Percentiles rank a stretch among this genome's conserved stretches.
phyloP scores from a whole-genome alignment of 306 rosid genomes.

The Prunus armeniaca region DNA sequence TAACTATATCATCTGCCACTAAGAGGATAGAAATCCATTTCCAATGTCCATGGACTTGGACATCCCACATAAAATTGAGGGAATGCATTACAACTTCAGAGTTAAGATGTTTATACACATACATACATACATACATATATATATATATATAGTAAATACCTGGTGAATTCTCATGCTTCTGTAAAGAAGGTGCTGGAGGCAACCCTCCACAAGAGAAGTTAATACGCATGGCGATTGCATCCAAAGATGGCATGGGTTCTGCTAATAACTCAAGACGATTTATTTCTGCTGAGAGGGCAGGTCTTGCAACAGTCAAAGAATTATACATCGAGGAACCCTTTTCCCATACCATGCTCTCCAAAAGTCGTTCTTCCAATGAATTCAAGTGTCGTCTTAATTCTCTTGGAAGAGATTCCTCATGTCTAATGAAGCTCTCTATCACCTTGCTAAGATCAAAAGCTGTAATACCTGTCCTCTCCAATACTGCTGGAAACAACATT shows the following conservation, averaged over 20 bases:
- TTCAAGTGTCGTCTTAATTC: slow-evolving; percentile 92
- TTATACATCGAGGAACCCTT: slow-evolving; percentile 98
- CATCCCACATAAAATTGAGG: background rate
- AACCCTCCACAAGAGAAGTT: slow-evolving; percentile 79
- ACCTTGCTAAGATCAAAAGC: slow-evolving; percentile 99
- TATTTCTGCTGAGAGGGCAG: slow-evolving; percentile 76
- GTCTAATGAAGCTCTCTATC: slow-evolving; percentile 96
- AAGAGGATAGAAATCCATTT: background rate
- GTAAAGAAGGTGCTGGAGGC: slow-evolving; percentile 64
- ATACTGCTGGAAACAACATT: slow-evolving; percentile 96
- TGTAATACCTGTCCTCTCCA: slow-evolving; percentile 96
- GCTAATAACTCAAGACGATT: slow-evolving; percentile 76
- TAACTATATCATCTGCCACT: slow-evolving; percentile 1
- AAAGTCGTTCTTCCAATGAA: slow-evolving; percentile 94
- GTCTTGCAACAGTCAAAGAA: slow-evolving; percentile 89
- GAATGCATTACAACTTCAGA: background rate
- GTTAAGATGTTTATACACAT: background rate
- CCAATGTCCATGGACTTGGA: background rate
- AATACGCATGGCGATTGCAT: slow-evolving; percentile 74
- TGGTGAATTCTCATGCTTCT: slow-evolving; percentile 64
- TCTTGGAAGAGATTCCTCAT: slow-evolving; percentile 97
- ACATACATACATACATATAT: background rate
- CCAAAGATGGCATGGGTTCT: slow-evolving; percentile 98
- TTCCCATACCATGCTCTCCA: slow-evolving; percentile 99
- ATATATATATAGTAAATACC: slow-evolving; percentile 39